Evolutionary conservation across 441 rosid species (phyloP), one percentile per base, ranked within the genome.

Genomic region (Eruca vesicaria): DNA sequence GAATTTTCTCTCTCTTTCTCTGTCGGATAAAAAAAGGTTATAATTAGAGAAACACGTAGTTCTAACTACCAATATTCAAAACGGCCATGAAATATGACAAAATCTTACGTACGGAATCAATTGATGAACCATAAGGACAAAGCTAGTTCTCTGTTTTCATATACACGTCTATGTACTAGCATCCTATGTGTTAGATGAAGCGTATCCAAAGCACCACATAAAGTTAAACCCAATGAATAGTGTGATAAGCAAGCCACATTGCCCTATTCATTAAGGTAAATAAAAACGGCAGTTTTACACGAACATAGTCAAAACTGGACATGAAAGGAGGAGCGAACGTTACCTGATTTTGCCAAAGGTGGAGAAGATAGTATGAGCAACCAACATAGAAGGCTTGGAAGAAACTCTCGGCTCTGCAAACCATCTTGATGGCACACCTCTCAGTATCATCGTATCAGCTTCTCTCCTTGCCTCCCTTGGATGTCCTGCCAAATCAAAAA

Each of bases 321-420:
- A 52, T 52, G 58, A 52, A 56, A 12, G 48, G 31, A 20, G 38
- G 67, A 59, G 2, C 62, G 1, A 66, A 62, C 10, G 56, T 43
- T 10, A 94, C 98, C 96, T 93, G 73, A 95, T 87, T 76, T 89
- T 90, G 74, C 99, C 99, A 73, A 93, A 91, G 59, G 85, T 66
- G 12, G 98, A 93, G 75, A 95, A 90, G 74, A 91, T 85, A 38
- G 96, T 89, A 84, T 93, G 99, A 0, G 98, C 93, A 73, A 91
- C 96, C 85, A 93, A 76, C 92, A 87, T 82, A 0, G 99, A 95
- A 70, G 98, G 98, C 84, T 95, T 95, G 0, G 97, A 95, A 0
- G 99, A 95, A 31, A 95, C 99, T 66, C 93, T 87, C 1, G 98
- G 93, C 89, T 95, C 97, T 0, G 97, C 92, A 43, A 95, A 90